Conservation (phyloP, 1,284 basidiomycete species). For the Apiotrichum montevideense region DNA sequence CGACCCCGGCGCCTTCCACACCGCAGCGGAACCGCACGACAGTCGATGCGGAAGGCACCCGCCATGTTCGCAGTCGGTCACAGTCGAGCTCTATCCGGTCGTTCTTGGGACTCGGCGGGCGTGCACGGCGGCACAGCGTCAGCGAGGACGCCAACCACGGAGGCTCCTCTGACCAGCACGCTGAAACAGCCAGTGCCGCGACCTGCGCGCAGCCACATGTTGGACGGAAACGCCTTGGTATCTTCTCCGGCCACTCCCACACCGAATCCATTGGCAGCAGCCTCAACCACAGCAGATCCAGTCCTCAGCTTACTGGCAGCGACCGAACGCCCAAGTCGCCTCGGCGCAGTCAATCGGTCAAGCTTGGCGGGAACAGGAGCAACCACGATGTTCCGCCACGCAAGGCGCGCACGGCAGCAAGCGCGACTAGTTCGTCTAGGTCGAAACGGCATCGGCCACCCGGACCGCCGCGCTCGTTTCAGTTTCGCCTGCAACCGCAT, state of each 20-base stretch:
- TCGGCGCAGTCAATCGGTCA: background rate
- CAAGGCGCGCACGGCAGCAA: background rate
- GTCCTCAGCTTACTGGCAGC: background rate
- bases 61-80: conserved; percentile 4
- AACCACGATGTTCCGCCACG: conserved; percentile 1
- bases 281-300: conserved; percentile 8
- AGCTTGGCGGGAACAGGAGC: background rate
- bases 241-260: background rate
- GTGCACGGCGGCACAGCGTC: background rate
- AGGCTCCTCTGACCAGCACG: too few relatives aligned
- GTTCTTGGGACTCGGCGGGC: background rate
- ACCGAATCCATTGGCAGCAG: background rate
- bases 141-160: background rate
- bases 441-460: conserved; percentile 1
- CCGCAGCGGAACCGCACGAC: background rate
- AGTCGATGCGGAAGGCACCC: background rate
- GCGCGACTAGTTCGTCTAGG: background rate
- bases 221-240: background rate
- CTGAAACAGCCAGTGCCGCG: background rate
- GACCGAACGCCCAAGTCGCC: background rate
- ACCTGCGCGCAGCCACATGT: background rate
- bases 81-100: conserved; percentile 10
- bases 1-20: conserved; percentile 1
- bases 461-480: conserved; percentile 13
- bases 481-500: conserved; percentile 10